phyloP scores from a whole-genome alignment of 1,139 yeast species.

The Suhomyces atakaporum region DNA sequence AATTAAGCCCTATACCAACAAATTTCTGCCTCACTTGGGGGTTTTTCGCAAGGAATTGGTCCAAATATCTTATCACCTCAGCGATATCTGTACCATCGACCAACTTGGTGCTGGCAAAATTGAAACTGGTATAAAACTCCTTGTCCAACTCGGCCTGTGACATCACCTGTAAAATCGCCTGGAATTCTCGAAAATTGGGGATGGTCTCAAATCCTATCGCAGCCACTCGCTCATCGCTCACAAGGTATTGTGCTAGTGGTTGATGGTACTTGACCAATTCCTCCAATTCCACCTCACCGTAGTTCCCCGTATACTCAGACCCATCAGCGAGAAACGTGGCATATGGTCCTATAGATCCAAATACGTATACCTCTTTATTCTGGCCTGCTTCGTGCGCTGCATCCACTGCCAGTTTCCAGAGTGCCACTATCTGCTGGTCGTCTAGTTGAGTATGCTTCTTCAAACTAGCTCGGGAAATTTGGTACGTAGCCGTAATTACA shows the following conservation, averaged over 20 bases:
- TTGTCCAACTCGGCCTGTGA: too few species aligned
- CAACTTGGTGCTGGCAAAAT: slow-evolving; percentile 26
- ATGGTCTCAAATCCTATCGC: slow-evolving; percentile 66
- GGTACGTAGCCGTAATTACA: slow-evolving; percentile 63
- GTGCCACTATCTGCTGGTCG: slow-evolving; percentile 24
- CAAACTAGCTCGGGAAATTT: slow-evolving; percentile 50
- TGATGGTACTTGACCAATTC: slow-evolving; percentile 49
- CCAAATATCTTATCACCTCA: slow-evolving; percentile 23
- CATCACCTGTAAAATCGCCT: slow-evolving; percentile 31
- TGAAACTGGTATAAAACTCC: slow-evolving; percentile 34
- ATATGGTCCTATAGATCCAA: slow-evolving; percentile 73
- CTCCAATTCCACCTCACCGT: slow-evolving; percentile 33
- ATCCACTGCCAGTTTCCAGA: slow-evolving; percentile 36
- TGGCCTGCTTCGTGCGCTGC: slow-evolving; percentile 33
- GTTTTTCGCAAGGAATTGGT: slow-evolving; percentile 15
- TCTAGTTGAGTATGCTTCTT: slow-evolving; percentile 30
- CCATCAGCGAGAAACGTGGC: slow-evolving; percentile 69
- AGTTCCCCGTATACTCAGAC: slow-evolving; percentile 68
- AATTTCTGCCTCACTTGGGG: slow-evolving; percentile 19
- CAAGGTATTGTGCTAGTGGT: slow-evolving; percentile 45
- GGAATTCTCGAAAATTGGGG: slow-evolving; percentile 55
- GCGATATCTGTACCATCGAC: slow-evolving; percentile 37
- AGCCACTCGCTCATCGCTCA: slow-evolving; percentile 43
- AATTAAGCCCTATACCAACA: slow-evolving; percentile 43
- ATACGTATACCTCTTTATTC: slow-evolving; percentile 30